phyloP scores from a whole-genome alignment of 805 yeast species.

The Pichia exigua region DNA sequence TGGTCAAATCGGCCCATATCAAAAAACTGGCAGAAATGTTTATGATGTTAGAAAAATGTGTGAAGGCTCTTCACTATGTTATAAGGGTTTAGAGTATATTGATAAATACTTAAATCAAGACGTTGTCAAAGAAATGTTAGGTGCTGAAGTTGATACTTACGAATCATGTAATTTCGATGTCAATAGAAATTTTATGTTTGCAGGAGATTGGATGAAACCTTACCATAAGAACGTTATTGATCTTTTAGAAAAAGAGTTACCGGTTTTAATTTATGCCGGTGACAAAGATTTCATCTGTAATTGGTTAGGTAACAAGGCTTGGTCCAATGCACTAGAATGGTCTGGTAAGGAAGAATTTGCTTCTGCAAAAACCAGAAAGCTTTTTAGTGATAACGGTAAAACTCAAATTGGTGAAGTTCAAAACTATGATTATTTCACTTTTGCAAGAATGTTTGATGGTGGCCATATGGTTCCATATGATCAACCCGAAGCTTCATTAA shows the following conservation, averaged over 20 bases:
- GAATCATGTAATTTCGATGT: constrained; percentile 46
- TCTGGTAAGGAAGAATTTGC: constrained; percentile 31
- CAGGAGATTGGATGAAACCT: constrained; percentile 66
- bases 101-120: constrained; percentile 47
- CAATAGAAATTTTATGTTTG: constrained; percentile 40
- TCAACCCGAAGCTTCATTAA: constrained; percentile 66
- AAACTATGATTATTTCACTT: constrained; percentile 62
- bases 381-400: constrained; percentile 25
- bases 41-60: constrained; percentile 56
- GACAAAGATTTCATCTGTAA: constrained; percentile 90
- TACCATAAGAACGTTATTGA: constrained; percentile 49
- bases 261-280: constrained; percentile 88
- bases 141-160: constrained; percentile 45
- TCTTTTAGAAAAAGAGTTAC: constrained; percentile 58
- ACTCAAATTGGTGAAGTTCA: constrained; percentile 64
- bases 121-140: constrained; percentile 46
- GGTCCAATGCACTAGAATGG: constrained; percentile 70
- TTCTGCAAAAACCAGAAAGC: constrained; percentile 20
- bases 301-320: constrained; percentile 85
- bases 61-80: constrained; percentile 46
- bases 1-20: constrained; percentile 52
- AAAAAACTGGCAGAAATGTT: constrained; percentile 52
- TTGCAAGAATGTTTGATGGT: constrained; percentile 69
- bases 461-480: constrained; percentile 93
- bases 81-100: constrained; percentile 40